Conservation (phyloP, 768 basidiomycete species). For the Leccinum rimulosum region DNA sequence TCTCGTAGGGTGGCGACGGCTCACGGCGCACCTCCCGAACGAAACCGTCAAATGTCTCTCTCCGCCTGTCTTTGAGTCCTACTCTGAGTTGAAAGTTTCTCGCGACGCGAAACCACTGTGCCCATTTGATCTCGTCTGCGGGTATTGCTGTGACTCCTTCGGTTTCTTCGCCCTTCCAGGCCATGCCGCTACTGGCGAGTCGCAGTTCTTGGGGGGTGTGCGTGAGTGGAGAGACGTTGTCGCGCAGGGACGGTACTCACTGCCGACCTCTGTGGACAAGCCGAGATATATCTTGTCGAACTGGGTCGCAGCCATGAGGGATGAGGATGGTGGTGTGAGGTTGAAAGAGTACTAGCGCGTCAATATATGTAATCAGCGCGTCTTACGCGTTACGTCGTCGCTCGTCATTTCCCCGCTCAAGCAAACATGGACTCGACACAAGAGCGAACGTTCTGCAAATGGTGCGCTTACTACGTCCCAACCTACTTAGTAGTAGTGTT, state of each 20-base stretch:
- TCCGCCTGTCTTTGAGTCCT: constrained; percentile 71
- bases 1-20: background rate
- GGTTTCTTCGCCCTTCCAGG: constrained; percentile 83
- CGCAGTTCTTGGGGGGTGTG: constrained; percentile 66
- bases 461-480: constrained; percentile 43
- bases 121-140: constrained; percentile 78
- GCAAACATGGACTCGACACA: constrained; percentile 42
- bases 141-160: constrained; percentile 63
- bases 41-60: constrained; percentile 93
- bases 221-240: background rate
- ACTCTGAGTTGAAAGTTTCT: constrained; percentile 88
- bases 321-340: constrained; percentile 12
- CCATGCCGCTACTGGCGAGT: constrained; percentile 86
- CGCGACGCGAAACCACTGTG: constrained; percentile 89
- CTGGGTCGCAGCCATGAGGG: constrained; percentile 62
- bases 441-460: constrained; percentile 89
- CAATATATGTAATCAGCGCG: constrained; percentile 24
- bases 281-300: constrained; percentile 86
- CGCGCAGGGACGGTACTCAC: constrained; percentile 47
- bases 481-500: background rate
- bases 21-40: constrained; percentile 63
- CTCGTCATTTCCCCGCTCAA: background rate
- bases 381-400: background rate
- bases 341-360: constrained; percentile 31
- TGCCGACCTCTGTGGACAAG: constrained; percentile 69